Percentiles rank a stretch among this genome's conserved stretches.
Evolutionary conservation across 2,329 filamentous ascomycete genomes (phyloP).

Genomic region (Parastagonospora nodorum): DNA sequence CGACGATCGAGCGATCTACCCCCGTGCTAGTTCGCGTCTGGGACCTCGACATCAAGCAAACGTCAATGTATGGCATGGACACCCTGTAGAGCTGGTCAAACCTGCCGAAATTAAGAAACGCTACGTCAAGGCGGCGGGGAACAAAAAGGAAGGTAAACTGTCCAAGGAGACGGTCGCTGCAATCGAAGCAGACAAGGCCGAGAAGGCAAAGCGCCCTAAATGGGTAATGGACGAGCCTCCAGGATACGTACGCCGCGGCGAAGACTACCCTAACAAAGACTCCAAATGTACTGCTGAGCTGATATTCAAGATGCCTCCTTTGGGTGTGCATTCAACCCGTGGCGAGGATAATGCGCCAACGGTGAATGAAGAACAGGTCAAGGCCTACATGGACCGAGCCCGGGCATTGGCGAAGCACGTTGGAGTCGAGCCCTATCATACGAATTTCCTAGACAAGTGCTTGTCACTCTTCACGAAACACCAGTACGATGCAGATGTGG

Average conservation of each 20-base stretch:
- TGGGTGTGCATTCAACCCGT: constrained; percentile 54
- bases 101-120: constrained; percentile 83
- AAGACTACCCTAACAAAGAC: constrained; percentile 75
- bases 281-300: constrained; percentile 74
- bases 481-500: constrained; percentile 72
- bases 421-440: constrained; percentile 75
- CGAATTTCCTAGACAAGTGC: constrained; percentile 87
- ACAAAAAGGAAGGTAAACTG: constrained; percentile 76
- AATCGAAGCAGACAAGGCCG: constrained; percentile 79
- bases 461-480: constrained; percentile 73
- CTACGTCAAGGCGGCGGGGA: constrained; percentile 63
- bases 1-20: constrained; percentile 91
- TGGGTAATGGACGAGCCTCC: constrained; percentile 91
- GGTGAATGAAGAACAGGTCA: constrained; percentile 64
- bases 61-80: constrained; percentile 82
- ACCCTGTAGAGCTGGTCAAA: constrained; percentile 88
- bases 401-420: constrained; percentile 68
- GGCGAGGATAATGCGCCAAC: constrained; percentile 50
- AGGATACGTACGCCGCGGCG: constrained; percentile 83
- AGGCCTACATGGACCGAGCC: constrained; percentile 76
- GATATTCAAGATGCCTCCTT: constrained; percentile 75
- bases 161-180: constrained; percentile 80
- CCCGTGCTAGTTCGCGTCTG: constrained; percentile 88
- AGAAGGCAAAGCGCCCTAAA: constrained; percentile 81
- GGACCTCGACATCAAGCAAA: constrained; percentile 91